Conservation (phyloP, 208 protist species). For the Leishmania lainsoni region DNA sequence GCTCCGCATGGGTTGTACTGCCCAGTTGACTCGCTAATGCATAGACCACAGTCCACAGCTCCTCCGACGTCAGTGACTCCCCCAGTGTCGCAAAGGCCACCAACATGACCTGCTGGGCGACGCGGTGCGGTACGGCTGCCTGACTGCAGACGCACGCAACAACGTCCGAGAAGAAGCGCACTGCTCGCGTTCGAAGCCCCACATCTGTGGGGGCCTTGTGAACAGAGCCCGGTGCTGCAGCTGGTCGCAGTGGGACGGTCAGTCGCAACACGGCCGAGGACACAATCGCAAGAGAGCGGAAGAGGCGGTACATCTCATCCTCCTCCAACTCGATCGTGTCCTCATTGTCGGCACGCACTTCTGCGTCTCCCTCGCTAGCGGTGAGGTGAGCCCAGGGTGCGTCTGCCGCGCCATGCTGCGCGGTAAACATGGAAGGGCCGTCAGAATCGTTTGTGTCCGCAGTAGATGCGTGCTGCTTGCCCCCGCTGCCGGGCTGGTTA, state of each 20-base stretch:
- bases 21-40: slow-evolving; percentile 6
- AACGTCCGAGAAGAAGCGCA: slow-evolving; percentile 11
- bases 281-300: slow-evolving; percentile 20
- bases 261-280: slow-evolving; percentile 17
- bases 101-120: slow-evolving; percentile 14
- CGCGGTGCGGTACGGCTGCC: slow-evolving; percentile 19
- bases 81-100: slow-evolving; percentile 2
- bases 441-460: not conserved
- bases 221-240: not conserved
- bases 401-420: slow-evolving; percentile 10
- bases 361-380: not conserved
- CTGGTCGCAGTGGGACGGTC: not conserved
- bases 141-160: slow-evolving; percentile 22
- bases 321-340: slow-evolving; percentile 10
- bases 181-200: slow-evolving; percentile 12
- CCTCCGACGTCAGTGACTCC: slow-evolving; percentile 8
- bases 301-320: slow-evolving; percentile 25
- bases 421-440: not conserved
- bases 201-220: not conserved
- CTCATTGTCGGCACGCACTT: not conserved
- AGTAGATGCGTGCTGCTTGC: not conserved
- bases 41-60: slow-evolving; percentile 20
- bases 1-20: not conserved
- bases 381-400: not conserved
- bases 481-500: not conserved